Evolutionary conservation across 148 eudicot species (phyloP).

Genomic region (Hydrangea macrophylla): DNA sequence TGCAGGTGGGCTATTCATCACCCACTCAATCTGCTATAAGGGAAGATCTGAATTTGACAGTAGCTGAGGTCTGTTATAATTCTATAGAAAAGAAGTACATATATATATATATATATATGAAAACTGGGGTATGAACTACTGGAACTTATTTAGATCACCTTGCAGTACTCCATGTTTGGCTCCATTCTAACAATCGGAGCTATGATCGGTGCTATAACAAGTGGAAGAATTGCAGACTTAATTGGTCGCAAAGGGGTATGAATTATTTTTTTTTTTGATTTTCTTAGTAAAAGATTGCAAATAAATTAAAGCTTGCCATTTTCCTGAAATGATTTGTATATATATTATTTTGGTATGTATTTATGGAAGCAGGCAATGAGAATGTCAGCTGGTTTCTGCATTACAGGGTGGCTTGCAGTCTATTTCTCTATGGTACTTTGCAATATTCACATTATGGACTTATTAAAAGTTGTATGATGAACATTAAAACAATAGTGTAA

Average conservation of each 20-base stretch:
- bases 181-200: constrained; percentile 79
- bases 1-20: constrained; percentile 87
- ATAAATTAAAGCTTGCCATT: background rate
- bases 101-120: background rate
- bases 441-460: background rate
- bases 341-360: background rate
- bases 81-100: too few species aligned
- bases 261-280: background rate
- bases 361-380: constrained; percentile 67
- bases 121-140: too few species aligned
- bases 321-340: too few species aligned
- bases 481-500: background rate
- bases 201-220: constrained; percentile 74
- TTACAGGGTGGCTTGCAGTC: constrained; percentile 77
- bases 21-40: constrained; percentile 77
- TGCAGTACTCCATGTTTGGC: constrained; percentile 75
- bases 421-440: constrained; percentile 58
- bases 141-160: background rate
- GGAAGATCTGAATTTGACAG: constrained; percentile 54
- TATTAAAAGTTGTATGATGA: background rate
- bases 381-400: constrained; percentile 58
- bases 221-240: constrained; percentile 63
- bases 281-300: background rate
- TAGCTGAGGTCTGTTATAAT: constrained; percentile 55
- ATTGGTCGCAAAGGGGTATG: constrained; percentile 78